phyloP scores from a whole-genome alignment of 208 protist genomes.

The Porcisia deanei region DNA sequence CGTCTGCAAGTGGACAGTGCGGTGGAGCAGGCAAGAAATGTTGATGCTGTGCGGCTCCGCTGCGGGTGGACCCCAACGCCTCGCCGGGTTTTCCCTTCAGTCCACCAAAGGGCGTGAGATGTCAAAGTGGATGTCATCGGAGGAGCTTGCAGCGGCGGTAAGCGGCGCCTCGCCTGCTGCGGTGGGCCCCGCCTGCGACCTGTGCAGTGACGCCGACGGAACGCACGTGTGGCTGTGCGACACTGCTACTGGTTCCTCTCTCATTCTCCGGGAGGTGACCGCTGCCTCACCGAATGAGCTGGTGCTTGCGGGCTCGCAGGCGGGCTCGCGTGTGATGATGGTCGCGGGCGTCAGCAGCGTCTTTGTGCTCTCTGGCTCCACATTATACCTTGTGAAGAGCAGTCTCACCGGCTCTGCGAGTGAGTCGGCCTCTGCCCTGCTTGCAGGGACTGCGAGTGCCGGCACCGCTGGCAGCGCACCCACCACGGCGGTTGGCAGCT shows the following conservation, averaged over 20 bases:
- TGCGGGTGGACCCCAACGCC: not conserved
- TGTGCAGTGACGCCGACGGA: slow-evolving; percentile 33
- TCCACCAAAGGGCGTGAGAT: slow-evolving; percentile 10
- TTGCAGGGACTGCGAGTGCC: not conserved
- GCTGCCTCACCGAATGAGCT: slow-evolving; percentile 12
- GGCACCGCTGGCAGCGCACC: not conserved
- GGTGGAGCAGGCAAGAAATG: slow-evolving; percentile 38
- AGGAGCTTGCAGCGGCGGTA: slow-evolving; percentile 10
- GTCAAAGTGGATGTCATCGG: slow-evolving; percentile 4
- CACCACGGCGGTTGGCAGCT: not conserved
- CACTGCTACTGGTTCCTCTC: slow-evolving; percentile 24
- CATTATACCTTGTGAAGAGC: slow-evolving; percentile 27
- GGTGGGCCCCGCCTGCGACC: slow-evolving; percentile 14
- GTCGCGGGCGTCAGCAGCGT: slow-evolving; percentile 14
- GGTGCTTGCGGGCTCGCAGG: slow-evolving; percentile 28
- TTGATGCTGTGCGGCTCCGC: slow-evolving; percentile 22
- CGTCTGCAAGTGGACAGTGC: slow-evolving; percentile 30
- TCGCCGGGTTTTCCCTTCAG: slow-evolving; percentile 24
- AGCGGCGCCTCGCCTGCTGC: slow-evolving; percentile 15
- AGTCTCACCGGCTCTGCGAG: not conserved
- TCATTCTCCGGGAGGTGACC: slow-evolving; percentile 33
- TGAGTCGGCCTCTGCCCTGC: not conserved
- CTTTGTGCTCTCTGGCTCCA: slow-evolving; percentile 39
- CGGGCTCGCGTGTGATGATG: slow-evolving; percentile 27
- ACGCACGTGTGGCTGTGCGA: slow-evolving; percentile 43